phyloP scores from a whole-genome alignment of 306 rosid species.

The Vicia faba region DNA sequence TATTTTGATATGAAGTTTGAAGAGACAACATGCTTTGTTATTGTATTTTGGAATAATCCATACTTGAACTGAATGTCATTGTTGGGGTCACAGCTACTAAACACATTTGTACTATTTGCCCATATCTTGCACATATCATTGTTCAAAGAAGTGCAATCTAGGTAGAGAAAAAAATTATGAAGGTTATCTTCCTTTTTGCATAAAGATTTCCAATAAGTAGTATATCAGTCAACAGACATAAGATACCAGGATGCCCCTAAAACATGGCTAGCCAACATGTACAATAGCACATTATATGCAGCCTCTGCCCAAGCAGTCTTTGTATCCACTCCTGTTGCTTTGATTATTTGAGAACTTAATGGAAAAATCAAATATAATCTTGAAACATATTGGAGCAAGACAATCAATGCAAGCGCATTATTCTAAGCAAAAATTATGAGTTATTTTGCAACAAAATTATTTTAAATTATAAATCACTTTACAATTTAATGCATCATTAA shows the following conservation, averaged over 20 bases:
- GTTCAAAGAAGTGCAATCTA: constrained; percentile 63
- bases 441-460: too few species aligned
- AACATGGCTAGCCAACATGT: constrained; percentile 99
- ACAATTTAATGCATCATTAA: too few species aligned
- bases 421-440: too few species aligned
- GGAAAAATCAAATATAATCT: constrained; percentile 96
- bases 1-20: constrained; percentile 66
- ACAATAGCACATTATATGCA: constrained; percentile 87
- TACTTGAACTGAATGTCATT: constrained; percentile 51
- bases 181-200: constrained; percentile 62
- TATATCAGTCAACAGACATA: constrained; percentile 81
- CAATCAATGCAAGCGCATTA: constrained; percentile 96
- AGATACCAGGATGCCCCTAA: constrained; percentile 97
- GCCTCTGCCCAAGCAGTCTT: constrained; percentile 99
- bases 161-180: constrained; percentile 50
- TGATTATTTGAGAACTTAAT: constrained; percentile 78
- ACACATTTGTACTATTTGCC: constrained; percentile 66
- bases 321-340: constrained; percentile 98
- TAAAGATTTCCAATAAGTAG: constrained; percentile 80
- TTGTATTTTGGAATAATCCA: constrained; percentile 72
- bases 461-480: too few species aligned
- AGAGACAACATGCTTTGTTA: constrained; percentile 67
- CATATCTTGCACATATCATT: constrained; percentile 40
- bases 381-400: constrained; percentile 89
- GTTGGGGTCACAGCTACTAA: constrained; percentile 60